Base-by-base conservation (phyloP, 148 eudicot species). In the Nyssa sinensis region DNA sequence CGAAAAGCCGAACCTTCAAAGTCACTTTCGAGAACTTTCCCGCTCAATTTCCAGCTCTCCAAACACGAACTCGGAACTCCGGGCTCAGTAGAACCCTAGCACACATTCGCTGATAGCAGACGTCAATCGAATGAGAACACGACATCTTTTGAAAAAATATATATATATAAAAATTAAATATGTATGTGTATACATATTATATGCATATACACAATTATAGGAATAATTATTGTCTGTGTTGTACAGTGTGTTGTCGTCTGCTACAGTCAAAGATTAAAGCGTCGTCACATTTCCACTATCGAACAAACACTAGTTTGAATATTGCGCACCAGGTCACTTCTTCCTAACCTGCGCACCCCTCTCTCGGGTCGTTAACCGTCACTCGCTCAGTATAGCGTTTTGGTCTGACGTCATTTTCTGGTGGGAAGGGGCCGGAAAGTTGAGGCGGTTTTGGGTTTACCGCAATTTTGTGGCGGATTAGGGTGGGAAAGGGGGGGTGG, bases 321-420 rank as follows among this genome's bases (percentile, higher is more conserved):
- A 55, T n/a, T 86, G 87, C 87, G 82, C 81, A 78, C 87, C 85
- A 84, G 64, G 81, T 84, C 83, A 83, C 72, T 39, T 49, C 71
- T 59, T 68, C 59, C 28, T 49, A 29, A 68, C 58, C 59, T 49
- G 70, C 37, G 71, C 71, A 17, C 10, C n/a, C 6, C 66, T 13
- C 7, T 14, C 66, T 13, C 7, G n/a, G 17, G 21, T 57, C 58
- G 59, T 8, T 68, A 49, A 47, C 34, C 35, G 44, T 47, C 59
- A 29, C 58, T 35, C 59, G 0, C 29, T 13, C 24, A 19, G 9
- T 49, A 23, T 44, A 2, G 24, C 21, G 55, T 24, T 66, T 23
- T 3, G 31, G 5, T 4, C 7, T 39, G 55, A 41, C 70, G 31
- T 41, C 55, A 41, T 27, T 66, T 41, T 0, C 53, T 55, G 70